Conservation (phyloP, 345 rosid species). For the Euphorbia tirucalli region DNA sequence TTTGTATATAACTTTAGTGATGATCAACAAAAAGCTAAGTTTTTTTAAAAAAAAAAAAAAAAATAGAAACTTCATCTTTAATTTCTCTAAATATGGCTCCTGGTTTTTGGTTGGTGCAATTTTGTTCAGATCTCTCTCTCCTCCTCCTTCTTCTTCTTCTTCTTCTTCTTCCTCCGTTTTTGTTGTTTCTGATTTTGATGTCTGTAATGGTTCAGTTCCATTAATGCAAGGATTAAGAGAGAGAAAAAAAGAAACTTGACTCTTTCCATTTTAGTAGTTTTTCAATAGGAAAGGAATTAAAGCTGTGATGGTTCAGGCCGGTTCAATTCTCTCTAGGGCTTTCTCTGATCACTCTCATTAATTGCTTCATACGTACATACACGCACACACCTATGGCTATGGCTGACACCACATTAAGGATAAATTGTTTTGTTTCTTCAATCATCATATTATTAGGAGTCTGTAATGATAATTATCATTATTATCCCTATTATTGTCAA, state of each 20-base stretch:
- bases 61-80: conserved; percentile 10
- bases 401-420: too few species aligned
- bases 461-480: conserved; percentile 35
- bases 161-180: conserved; percentile 1
- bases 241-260: conserved; percentile 18
- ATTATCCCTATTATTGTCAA: conserved; percentile 29
- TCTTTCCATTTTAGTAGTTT: conserved; percentile 21
- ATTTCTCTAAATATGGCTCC: too few species aligned
- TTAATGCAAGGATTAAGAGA: conserved; percentile 28
- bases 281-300: conserved; percentile 7
- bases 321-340: conserved; percentile 41
- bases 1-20: conserved; percentile 41
- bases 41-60: too few species aligned
- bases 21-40: conserved; percentile 23
- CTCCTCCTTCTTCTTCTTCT: too few species aligned
- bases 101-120: conserved; percentile 36
- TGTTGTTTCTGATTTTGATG: conserved; percentile 36
- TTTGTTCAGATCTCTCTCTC: conserved; percentile 15
- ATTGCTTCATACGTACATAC: conserved; percentile 31
- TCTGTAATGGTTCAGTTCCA: conserved; percentile 39
- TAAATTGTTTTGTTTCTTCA: too few species aligned
- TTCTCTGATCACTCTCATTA: conserved; percentile 40
- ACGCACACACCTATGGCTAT: too few species aligned
- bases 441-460: conserved; percentile 25
- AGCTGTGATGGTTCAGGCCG: conserved; percentile 29